Percentiles rank a stretch among this genome's conserved stretches.
phyloP scores from a whole-genome alignment of 768 basidiomycete species.

The Leccinum rimulosum region DNA sequence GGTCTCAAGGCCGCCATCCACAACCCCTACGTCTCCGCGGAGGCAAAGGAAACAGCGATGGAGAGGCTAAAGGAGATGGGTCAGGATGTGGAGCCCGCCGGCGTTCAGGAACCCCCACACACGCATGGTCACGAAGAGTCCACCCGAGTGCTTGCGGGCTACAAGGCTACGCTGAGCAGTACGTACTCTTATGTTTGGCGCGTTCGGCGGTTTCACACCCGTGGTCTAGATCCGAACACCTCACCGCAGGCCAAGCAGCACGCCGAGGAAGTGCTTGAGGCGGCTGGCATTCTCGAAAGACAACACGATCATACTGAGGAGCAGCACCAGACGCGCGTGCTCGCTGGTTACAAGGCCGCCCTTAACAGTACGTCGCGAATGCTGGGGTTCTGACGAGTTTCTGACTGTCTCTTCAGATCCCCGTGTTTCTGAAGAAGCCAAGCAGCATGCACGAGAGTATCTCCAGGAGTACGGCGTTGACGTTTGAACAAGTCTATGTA shows the following conservation, averaged over 20 bases:
- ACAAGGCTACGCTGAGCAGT: conserved; percentile 51
- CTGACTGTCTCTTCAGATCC: conserved; percentile 35
- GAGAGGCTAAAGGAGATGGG: conserved; percentile 44
- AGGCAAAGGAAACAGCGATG: conserved; percentile 50
- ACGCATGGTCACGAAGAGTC: conserved; percentile 1
- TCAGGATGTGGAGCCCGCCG: conserved; percentile 6
- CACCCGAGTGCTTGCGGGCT: conserved; percentile 39
- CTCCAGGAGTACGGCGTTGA: conserved; percentile 31
- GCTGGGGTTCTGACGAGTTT: too few relatives aligned
- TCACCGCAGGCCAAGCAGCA: conserved; percentile 51
- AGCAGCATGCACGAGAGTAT: conserved; percentile 45
- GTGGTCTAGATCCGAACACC: conserved; percentile 36
- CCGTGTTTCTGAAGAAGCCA: conserved; percentile 46
- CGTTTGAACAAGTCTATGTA: conserved; percentile 1
- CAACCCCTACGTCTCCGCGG: conserved; percentile 56
- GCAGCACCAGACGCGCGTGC: conserved; percentile 45
- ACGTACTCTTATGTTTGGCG: background rate
- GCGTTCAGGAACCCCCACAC: background rate
- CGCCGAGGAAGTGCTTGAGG: conserved; percentile 51
- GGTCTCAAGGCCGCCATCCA: conserved; percentile 58
- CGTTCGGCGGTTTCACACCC: background rate
- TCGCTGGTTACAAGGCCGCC: conserved; percentile 58
- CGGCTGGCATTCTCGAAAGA: conserved; percentile 38
- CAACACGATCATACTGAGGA: conserved; percentile 31
- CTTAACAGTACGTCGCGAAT: conserved; percentile 39